Evolutionary conservation across 2,329 filamentous ascomycete species (phyloP), one percentile per base, ranked within the genome.

Genomic region (Diplodia sapinea): DNA sequence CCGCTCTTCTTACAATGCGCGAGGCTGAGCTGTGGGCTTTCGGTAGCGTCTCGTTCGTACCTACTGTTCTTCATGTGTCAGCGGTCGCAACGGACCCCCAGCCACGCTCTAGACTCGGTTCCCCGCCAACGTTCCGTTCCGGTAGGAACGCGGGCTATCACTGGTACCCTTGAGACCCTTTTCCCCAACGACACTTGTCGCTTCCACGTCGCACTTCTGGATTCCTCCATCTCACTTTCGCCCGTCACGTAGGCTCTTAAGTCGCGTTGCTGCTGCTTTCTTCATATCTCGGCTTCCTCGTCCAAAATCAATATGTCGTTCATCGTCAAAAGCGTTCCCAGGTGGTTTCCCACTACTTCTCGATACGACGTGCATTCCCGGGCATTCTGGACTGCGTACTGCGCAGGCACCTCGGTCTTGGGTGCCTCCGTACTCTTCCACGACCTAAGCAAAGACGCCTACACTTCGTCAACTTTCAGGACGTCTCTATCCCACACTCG

Each of bases 41-140:
- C 15, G 20, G 4, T 40, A 12, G n/a, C 26, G 40, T 17, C 29
- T 62, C 4, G 26, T 26, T 36, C 36, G 26, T 50, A 38, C 12
- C 43, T 31, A 33, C 4, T 4, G 26, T 17, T 33, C n/a, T 51
- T 63, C 31, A 26, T 13, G 43, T 59, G 36, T 59, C 56, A 59
- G 36, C 56, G 36, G 56, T 31, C 55, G 55, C 55, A 43, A 12
- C 31, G 9, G 20, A 13, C 50, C n/a, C 57, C 43, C 57, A 36
- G 26, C 57, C 29, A 49, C 26, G 29, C 31, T 23, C 23, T 11
- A 7, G 26, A 7, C 31, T 63, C 59, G 59, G 59, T 63, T 63
- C 59, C 59, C 59, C 59, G 59, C 59, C 59, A 38, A 13, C 59
- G 17, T 51, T 63, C 59, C 59, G 59, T 51, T 36, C 59, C 47